Percentiles rank a stretch among this genome's conserved stretches.
These are phyloP conservation scores for Candida nanaspora DNA, from an alignment of 805 yeast species.

Conservation along the genomic window DNA sequence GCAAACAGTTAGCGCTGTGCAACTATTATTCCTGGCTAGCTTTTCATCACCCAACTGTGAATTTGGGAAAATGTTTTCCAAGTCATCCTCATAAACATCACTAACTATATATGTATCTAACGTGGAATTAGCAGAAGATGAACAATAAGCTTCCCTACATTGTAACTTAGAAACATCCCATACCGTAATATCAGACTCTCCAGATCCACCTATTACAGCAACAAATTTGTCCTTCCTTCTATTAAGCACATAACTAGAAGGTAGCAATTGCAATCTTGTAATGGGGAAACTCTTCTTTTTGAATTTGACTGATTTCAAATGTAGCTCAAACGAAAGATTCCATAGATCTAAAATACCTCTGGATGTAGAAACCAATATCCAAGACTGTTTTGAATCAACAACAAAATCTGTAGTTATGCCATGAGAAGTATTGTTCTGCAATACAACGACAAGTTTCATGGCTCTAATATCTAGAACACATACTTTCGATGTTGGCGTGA, in stretches of 20 bases:
- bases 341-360: conserved; percentile 71
- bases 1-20: conserved; percentile 14
- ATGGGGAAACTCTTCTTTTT: conserved; percentile 37
- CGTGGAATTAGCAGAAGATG: conserved; percentile 17
- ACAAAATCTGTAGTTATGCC: conserved; percentile 62
- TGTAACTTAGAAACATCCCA: conserved; percentile 69
- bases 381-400: conserved; percentile 42
- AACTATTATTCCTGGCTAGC: conserved; percentile 13
- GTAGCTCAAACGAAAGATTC: conserved; percentile 66
- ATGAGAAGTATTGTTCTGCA: conserved; percentile 52
- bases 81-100: conserved; percentile 2
- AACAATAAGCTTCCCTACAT: conserved; percentile 32
- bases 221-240: conserved; percentile 35
- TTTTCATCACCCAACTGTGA: not conserved
- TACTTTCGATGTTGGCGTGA: conserved; percentile 48
- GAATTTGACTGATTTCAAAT: conserved; percentile 57
- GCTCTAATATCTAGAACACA: conserved; percentile 50
- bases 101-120: conserved; percentile 11
- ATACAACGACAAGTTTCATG: conserved; percentile 33
- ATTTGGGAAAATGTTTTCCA: not conserved
- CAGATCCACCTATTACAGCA: conserved; percentile 63
- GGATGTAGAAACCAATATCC: conserved; percentile 71
- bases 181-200: conserved; percentile 50
- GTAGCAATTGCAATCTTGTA: conserved; percentile 35
- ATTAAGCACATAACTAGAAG: conserved; percentile 28